A percentile compares a stretch with the other conserved stretches of the same genome.
phyloP scores from a whole-genome alignment of 1,139 yeast species.

The Yamadazyma atmosphaerica region DNA sequence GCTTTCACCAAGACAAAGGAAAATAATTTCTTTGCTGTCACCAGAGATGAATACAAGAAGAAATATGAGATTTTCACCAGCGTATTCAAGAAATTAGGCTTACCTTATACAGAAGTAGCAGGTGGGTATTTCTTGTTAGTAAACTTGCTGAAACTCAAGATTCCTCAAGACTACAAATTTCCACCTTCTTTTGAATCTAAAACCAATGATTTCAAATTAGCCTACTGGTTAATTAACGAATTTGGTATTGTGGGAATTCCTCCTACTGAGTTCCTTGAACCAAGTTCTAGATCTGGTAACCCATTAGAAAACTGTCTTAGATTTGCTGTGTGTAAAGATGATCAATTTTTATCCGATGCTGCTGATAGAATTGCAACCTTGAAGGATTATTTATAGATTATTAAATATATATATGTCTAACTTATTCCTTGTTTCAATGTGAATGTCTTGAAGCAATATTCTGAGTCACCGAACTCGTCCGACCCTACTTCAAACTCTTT shows the following conservation, averaged over 20 bases:
- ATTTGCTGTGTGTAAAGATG: conserved; percentile 96
- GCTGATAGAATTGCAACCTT: conserved; percentile 70
- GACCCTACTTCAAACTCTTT: conserved; percentile 54
- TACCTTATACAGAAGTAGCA: conserved; percentile 87
- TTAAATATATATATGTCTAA: conserved; percentile 1
- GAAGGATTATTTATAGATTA: conserved; percentile 54
- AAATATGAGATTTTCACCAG: conserved; percentile 72
- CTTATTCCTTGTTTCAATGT: conserved; percentile 2
- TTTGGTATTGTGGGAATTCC: conserved; percentile 96
- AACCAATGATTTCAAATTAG: conserved; percentile 82
- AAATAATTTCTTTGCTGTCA: conserved; percentile 65
- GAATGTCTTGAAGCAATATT: conserved; percentile 55
- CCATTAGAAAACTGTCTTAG: conserved; percentile 84
- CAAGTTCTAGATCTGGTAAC: conserved; percentile 58
- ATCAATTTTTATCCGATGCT: conserved; percentile 74
- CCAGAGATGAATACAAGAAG: conserved; percentile 62
- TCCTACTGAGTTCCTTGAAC: conserved; percentile 85
- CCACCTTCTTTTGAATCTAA: conserved; percentile 67
- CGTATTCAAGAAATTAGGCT: conserved; percentile 80
- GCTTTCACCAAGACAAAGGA: conserved; percentile 65
- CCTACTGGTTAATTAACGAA: conserved; percentile 91
- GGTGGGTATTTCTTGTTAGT: conserved; percentile 94
- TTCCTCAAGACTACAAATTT: conserved; percentile 69
- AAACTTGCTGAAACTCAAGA: conserved; percentile 75
- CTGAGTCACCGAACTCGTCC: conserved; percentile 84